Evolutionary conservation across 225 moss, liverwort and hornwort species (phyloP).

Genomic region (Pseudoscleropodium purum): DNA sequence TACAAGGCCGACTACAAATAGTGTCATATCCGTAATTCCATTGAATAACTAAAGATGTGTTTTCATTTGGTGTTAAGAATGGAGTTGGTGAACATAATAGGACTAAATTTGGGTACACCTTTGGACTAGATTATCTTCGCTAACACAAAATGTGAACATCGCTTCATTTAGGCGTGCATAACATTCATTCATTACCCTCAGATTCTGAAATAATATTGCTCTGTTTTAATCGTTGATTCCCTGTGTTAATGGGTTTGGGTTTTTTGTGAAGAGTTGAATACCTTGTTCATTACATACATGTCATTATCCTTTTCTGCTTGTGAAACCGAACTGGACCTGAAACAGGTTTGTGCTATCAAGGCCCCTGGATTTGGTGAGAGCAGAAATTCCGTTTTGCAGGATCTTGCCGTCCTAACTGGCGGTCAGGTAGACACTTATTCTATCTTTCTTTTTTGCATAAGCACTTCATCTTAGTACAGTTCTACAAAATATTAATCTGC

Average conservation of each 20-base stretch:
- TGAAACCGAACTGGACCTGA: neutral
- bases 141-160: neutral
- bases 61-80: neutral
- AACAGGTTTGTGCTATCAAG: conserved; percentile 51
- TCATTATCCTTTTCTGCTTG: neutral
- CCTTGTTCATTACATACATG: neutral
- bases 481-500: neutral
- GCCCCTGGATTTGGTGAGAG: conserved; percentile 55
- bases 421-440: conserved; percentile 15
- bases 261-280: neutral
- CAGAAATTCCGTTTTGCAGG: conserved; percentile 37
- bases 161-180: neutral
- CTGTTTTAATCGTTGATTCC: neutral
- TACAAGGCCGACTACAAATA: neutral
- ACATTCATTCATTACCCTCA: neutral
- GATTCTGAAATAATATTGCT: neutral
- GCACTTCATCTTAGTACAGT: neutral
- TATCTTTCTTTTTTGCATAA: neutral
- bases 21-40: neutral
- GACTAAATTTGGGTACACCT: neutral
- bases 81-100: neutral
- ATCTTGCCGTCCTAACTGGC: conserved; percentile 44
- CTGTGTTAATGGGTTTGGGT: neutral
- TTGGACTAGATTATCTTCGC: neutral
- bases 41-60: neutral